These are phyloP conservation scores for Entamoeba dispar DNA, from an alignment of 208 protist genomes.

Conservation along the genomic window DNA sequence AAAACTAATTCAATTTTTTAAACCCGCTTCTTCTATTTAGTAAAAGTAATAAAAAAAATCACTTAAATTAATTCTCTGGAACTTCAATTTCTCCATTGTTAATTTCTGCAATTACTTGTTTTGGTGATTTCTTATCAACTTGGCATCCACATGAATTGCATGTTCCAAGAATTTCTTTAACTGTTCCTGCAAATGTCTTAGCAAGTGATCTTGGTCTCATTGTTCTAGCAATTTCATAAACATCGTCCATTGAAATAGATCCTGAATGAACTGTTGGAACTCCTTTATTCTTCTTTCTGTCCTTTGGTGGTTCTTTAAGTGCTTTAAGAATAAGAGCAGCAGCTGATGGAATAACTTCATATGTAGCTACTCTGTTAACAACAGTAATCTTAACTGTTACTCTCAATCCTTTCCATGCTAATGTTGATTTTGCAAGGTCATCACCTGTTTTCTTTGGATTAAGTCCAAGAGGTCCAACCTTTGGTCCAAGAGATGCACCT, in stretches of 20 bases:
- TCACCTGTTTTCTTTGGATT: conserved; percentile 96
- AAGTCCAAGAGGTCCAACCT: conserved; percentile 94
- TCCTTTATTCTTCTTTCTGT: conserved; percentile 18
- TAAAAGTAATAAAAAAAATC: too few relatives aligned
- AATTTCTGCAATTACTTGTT: not conserved
- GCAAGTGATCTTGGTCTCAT: conserved; percentile 16
- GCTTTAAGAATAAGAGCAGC: conserved; percentile 28
- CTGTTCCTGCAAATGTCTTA: conserved; percentile 9
- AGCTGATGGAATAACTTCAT: conserved; percentile 36
- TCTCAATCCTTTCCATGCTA: conserved; percentile 92
- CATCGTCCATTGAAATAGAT: conserved; percentile 14
- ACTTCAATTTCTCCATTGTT: not conserved
- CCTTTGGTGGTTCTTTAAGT: conserved; percentile 22
- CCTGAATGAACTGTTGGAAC: conserved; percentile 17
- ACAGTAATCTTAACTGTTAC: conserved; percentile 86
- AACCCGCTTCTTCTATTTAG: too few relatives aligned
- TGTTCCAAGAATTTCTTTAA: conserved; percentile 28
- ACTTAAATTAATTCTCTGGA: not conserved
- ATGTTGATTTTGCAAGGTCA: conserved; percentile 89
- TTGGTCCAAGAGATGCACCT: conserved; percentile 44
- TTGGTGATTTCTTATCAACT: conserved; percentile 11
- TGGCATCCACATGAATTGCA: conserved; percentile 26
- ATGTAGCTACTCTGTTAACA: conserved; percentile 85
- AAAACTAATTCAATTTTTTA: too few relatives aligned
- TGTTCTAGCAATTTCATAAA: conserved; percentile 20